Conservation (phyloP, 2,329 filamentous ascomycete species). For the Triangularia verruculosa region DNA sequence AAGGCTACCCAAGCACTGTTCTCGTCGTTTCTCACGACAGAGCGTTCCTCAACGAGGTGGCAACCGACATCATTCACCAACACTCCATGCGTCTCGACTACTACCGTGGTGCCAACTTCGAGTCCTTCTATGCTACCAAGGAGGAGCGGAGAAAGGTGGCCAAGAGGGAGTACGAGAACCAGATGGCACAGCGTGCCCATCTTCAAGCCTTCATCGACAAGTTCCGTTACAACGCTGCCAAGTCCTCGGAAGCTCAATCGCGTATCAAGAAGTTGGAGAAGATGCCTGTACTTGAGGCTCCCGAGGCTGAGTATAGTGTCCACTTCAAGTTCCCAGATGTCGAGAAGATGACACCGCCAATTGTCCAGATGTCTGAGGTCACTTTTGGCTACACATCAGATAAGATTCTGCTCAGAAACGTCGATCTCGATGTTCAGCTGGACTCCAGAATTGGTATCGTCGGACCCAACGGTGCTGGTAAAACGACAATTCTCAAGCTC, state of each 20-base stretch:
- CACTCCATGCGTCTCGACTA: conserved; percentile 97
- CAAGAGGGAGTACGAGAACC: conserved; percentile 96
- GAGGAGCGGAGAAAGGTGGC: conserved; percentile 96
- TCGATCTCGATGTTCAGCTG: conserved; percentile 94
- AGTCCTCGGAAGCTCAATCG: conserved; percentile 96
- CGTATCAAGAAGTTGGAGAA: conserved; percentile 98
- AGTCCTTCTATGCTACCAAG: conserved; percentile 94
- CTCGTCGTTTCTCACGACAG: conserved; percentile 98
- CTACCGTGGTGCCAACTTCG: conserved; percentile 97
- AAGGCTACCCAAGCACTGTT: conserved; percentile 89
- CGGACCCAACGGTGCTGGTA: conserved; percentile 98
- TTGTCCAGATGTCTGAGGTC: conserved; percentile 94
- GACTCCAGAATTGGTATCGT: conserved; percentile 98
- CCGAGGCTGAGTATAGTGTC: conserved; percentile 91
- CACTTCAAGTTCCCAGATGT: conserved; percentile 97
- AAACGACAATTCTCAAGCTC: conserved; percentile 97
- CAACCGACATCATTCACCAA: conserved; percentile 98
- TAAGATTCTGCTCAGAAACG: conserved; percentile 74
- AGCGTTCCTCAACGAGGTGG: conserved; percentile 97
- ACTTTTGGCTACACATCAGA: conserved; percentile 84
- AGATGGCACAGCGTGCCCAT: conserved; percentile 91
- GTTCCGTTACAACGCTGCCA: conserved; percentile 98
- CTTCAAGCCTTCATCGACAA: conserved; percentile 99
- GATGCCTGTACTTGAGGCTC: conserved; percentile 87
- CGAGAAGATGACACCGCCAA: conserved; percentile 94